These are phyloP conservation scores for Eucalyptus cloeziana DNA, from an alignment of 345 rosid species.

Conservation along the genomic window DNA sequence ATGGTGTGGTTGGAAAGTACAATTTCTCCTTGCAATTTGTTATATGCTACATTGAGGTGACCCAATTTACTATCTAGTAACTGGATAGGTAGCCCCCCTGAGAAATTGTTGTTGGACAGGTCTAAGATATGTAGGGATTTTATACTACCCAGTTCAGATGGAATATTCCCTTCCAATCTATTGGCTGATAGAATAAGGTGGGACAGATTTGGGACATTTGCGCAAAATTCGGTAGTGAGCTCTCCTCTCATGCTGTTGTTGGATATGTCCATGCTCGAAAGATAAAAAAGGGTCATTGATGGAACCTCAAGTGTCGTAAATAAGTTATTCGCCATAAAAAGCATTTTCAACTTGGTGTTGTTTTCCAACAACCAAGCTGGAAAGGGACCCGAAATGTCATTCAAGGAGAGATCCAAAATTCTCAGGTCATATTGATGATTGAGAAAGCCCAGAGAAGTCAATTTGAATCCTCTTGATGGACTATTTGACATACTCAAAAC, in stretches of 20 bases:
- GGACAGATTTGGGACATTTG: accelerated
- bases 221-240: background rate
- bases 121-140: accelerated
- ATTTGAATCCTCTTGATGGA: background rate
- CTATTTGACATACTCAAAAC: background rate
- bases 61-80: accelerated
- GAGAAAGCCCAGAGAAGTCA: background rate
- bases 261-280: accelerated
- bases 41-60: accelerated
- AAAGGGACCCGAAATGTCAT: background rate
- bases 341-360: accelerated
- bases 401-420: accelerated
- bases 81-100: background rate
- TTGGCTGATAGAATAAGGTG: accelerated
- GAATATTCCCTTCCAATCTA: background rate
- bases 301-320: background rate
- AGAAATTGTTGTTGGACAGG: background rate
- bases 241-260: background rate
- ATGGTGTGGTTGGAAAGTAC: accelerated
- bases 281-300: background rate
- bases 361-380: background rate
- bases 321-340: background rate
- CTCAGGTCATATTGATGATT: background rate
- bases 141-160: background rate
- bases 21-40: background rate